Base-by-base conservation (phyloP, 257 asterid genomes). In the Solanum bulbocastanum region DNA sequence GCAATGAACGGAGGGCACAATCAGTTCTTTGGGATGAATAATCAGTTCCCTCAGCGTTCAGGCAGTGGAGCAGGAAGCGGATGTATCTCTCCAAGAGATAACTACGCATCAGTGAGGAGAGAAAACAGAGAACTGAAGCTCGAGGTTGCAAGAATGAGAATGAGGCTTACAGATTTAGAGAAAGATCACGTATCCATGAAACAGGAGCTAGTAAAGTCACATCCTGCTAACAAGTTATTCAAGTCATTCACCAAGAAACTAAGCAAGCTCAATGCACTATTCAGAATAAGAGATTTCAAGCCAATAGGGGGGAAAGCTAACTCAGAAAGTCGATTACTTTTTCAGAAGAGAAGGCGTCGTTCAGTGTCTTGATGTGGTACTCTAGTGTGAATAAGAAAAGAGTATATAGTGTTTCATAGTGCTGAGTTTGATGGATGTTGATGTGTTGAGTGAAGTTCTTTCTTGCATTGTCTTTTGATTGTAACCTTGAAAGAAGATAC, bases 111-210 rank as follows among this genome's bases (percentile, higher is more conserved):
- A 1, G 99, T 97, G 1, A 91, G 99, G 71, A 91, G 99, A 88
- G 99, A 97, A 60, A 97, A 97, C 88, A 89, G 98, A 23, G 99
- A 97, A 87, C 90, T 97, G 92, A 96, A 96, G 93, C 98, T 97
- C 15, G 99, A 97, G 87, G 98, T 96, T 15, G 95, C 99, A 5
- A 89, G 98, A 84, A 97, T 97, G 99, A 91, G 99, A 86, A 97
- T 97, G 99, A 92, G 99, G 92, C 94, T 97, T 14, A 97, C 98
- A 0, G 99, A 97, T 87, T 94, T 97, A 10, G 99, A 97, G 86
- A 97, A 96, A 85, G 98, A 97, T 74, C 99, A 96, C 11, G 98
- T 97, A 7, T 93, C 98, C 6, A 96, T 97, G 96, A 97, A 97
- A 88, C 98, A 96, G 76, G 98, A 95, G 88, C 94, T 97, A 15